These are phyloP conservation scores for Zymoseptoria tritici DNA, from an alignment of 2,329 filamentous ascomycete genomes.

Conservation along the genomic window DNA sequence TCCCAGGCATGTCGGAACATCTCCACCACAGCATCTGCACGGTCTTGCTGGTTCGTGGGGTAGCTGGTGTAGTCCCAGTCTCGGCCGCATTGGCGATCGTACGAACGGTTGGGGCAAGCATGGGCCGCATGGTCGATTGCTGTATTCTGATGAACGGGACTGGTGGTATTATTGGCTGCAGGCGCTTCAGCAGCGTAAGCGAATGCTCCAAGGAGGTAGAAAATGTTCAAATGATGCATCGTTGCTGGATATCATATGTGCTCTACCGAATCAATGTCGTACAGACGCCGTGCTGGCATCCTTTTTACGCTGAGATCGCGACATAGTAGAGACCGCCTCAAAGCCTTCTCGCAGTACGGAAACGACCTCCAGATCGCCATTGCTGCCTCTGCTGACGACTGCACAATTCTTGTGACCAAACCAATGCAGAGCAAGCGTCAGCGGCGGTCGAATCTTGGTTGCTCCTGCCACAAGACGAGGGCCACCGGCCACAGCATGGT, in stretches of 20 bases:
- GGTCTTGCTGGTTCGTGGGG: slow-evolving; percentile 13
- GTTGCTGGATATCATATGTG: background rate
- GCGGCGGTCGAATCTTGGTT: background rate
- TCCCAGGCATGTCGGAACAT: slow-evolving; percentile 13
- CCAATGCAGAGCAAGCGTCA: background rate
- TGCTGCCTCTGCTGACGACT: too few species aligned
- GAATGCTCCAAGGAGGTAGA: background rate
- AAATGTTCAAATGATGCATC: background rate
- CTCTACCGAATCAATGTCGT: too few species aligned
- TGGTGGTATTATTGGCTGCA: background rate
- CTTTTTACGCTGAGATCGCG: too few species aligned
- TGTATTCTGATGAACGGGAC: background rate
- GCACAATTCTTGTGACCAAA: too few species aligned
- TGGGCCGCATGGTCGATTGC: background rate
- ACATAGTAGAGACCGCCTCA: too few species aligned
- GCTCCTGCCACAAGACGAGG: background rate
- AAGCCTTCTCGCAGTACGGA: too few species aligned
- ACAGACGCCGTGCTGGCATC: too few species aligned
- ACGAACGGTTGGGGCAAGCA: background rate
- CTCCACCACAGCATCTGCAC: slow-evolving; percentile 25
- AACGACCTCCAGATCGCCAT: too few species aligned
- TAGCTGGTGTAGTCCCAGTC: slow-evolving; percentile 13
- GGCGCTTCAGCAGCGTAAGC: background rate
- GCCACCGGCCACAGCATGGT: too few species aligned
- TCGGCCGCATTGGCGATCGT: slow-evolving; percentile 8